Evolutionary conservation across 768 basidiomycete genomes (phyloP), one percentile per base, ranked within the genome.

Genomic region (Sarcodon aspratus): DNA sequence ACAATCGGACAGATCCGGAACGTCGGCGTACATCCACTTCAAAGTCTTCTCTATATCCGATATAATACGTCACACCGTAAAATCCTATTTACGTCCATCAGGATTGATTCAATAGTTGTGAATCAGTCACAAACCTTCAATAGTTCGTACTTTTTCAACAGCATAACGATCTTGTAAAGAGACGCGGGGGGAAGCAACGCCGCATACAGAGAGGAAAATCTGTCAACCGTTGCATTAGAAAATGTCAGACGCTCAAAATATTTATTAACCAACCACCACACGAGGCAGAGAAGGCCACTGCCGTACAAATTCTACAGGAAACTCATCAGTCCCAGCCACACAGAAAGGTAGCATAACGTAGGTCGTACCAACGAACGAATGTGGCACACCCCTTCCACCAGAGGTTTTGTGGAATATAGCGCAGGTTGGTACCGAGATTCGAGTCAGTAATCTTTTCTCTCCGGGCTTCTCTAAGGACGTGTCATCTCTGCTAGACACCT

Each of bases 221-320:
- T 82, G 48, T 12, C 9, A n/a, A 27, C 9, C 8, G 38, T 12
- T 31, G 36, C 9, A 48, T 12, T 33, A 35, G 36, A 17, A 33
- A 13, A 48, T 36, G 10, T 8, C 33, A 4, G 33, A 31, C 7
- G 1, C 10, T 15, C 33, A n/a, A 17, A 18, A 1, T 18, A 21
- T 49, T 5, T 31, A 9, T 15, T 6, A n/a, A 71, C 77, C 54
- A 54, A 80, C 80, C 13, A 80, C 74, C 27, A 84, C 72, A 3
- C 72, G 68, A 33, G 83, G 83, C n/a, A 86, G 68, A 13, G 80
- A 73, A 17, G 82, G 82, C 77, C 80, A 80, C 56, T 77, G 80
- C 3, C 74, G 70, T 32, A 83, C 64, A 59, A 83, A 80, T 1
- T 74, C 78, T 69, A 44, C 17, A 32, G 3, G 13, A 49, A 17